A percentile compares a stretch with the other conserved stretches of the same genome.
phyloP scores from a whole-genome alignment of 2,329 filamentous ascomycete species.

The Exophiala lecanii-corni region DNA sequence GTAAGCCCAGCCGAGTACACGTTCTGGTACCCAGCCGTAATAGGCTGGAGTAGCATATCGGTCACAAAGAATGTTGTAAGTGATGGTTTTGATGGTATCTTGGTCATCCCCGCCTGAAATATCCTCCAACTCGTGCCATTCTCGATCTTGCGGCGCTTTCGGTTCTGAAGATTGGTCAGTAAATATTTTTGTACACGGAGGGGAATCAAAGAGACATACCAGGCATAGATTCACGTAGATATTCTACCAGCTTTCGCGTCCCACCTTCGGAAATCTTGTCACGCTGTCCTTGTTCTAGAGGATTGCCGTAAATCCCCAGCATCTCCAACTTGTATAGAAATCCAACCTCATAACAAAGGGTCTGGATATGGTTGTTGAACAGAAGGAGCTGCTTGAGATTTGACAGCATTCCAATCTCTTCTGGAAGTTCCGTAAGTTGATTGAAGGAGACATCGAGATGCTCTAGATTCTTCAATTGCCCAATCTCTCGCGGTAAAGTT shows the following conservation, averaged over 20 bases:
- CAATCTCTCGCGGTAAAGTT: conserved; percentile 73
- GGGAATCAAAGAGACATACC: conserved; percentile 54
- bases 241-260: conserved; percentile 76
- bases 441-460: conserved; percentile 88
- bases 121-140: conserved; percentile 69
- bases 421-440: conserved; percentile 72
- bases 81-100: conserved; percentile 76
- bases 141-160: conserved; percentile 68
- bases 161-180: conserved; percentile 54
- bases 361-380: conserved; percentile 79
- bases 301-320: conserved; percentile 89
- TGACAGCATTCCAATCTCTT: conserved; percentile 95
- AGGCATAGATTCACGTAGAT: conserved; percentile 77
- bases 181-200: conserved; percentile 14
- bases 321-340: conserved; percentile 84
- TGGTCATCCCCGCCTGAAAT: conserved; percentile 47
- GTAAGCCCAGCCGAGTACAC: conserved; percentile 80
- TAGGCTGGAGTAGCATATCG: conserved; percentile 79
- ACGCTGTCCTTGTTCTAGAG: conserved; percentile 70
- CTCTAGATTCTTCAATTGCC: conserved; percentile 72
- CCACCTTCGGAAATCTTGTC: conserved; percentile 81
- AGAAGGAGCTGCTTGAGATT: conserved; percentile 79
- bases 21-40: conserved; percentile 85
- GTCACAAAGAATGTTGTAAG: conserved; percentile 94
- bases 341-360: conserved; percentile 79